phyloP scores from a whole-genome alignment of 139 green algal genomes.

The Auxenochlorella protothecoides region DNA sequence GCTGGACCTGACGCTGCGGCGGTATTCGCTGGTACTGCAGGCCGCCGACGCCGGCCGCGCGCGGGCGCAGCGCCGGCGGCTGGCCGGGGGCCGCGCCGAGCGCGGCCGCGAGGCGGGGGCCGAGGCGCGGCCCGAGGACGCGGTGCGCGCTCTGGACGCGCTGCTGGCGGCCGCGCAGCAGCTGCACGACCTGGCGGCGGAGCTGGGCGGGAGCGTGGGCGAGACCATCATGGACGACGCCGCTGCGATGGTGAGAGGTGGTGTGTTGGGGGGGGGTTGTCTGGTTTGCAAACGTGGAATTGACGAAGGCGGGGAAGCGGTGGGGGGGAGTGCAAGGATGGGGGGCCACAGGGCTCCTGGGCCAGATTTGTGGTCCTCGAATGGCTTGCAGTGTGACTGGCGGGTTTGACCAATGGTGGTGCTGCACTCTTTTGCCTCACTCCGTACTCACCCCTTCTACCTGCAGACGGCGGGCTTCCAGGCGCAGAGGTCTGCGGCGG shows the following conservation, averaged over 20 bases:
- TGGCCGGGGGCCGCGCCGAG: constrained; percentile 6
- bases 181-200: constrained; percentile 45
- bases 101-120: constrained; percentile 31
- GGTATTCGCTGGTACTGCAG: no score
- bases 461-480: constrained; percentile 30
- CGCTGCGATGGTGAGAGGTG: constrained; percentile 16
- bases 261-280: background rate
- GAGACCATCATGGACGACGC: constrained; percentile 48
- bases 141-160: constrained; percentile 44
- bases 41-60: constrained; percentile 21
- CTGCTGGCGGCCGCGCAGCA: constrained; percentile 34
- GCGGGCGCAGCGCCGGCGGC: constrained; percentile 14
- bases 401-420: background rate
- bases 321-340: background rate
- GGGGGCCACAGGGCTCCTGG: background rate
- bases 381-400: background rate
- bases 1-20: constrained; percentile 40
- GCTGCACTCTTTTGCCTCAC: background rate
- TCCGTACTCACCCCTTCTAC: background rate
- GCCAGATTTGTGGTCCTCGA: background rate
- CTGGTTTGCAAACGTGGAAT: no score
- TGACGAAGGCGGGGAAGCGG: background rate
- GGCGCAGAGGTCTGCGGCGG: constrained; percentile 35
- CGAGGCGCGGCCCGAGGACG: constrained; percentile 41
- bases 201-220: constrained; percentile 38